These are phyloP conservation scores for Domatiomyces globalis DNA, from an alignment of 2,329 filamentous ascomycete genomes.

Conservation along the genomic window DNA sequence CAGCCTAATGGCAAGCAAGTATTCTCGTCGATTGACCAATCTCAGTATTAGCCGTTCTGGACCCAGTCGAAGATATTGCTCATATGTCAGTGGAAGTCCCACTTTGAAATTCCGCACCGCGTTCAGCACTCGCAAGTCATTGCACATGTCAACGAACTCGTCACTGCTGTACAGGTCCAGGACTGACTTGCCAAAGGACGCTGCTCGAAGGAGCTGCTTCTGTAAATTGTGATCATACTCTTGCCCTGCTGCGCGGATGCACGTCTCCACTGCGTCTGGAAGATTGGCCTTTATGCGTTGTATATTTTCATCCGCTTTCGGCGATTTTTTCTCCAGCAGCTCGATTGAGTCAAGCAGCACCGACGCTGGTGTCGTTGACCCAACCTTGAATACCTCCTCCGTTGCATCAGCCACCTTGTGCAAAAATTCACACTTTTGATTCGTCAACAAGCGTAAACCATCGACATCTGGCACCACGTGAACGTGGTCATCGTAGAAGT, in stretches of 20 bases:
- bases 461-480: slow-evolving; percentile 80
- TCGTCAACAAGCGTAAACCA: slow-evolving; percentile 79
- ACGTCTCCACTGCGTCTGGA: slow-evolving; percentile 84
- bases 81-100: slow-evolving; percentile 78
- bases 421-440: slow-evolving; percentile 93
- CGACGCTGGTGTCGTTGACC: slow-evolving; percentile 75
- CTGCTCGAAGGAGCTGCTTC: slow-evolving; percentile 87
- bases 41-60: slow-evolving; percentile 77
- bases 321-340: slow-evolving; percentile 81
- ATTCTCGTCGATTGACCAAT: slow-evolving; percentile 78
- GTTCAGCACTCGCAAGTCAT: slow-evolving; percentile 81
- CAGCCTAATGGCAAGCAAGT: slow-evolving; percentile 75
- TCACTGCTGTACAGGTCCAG: slow-evolving; percentile 96
- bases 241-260: slow-evolving; percentile 81
- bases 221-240: slow-evolving; percentile 88
- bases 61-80: slow-evolving; percentile 82
- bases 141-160: slow-evolving; percentile 97
- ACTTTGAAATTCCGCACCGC: slow-evolving; percentile 84
- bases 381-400: slow-evolving; percentile 76
- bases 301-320: slow-evolving; percentile 95
- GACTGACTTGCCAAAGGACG: slow-evolving; percentile 94
- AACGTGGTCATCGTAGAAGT: slow-evolving; percentile 82
- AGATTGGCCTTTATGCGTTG: slow-evolving; percentile 79
- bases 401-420: slow-evolving; percentile 80
- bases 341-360: slow-evolving; percentile 88